Evolutionary conservation across 2,329 filamentous ascomycete species (phyloP).

Genomic region (Capronia epimyces): DNA sequence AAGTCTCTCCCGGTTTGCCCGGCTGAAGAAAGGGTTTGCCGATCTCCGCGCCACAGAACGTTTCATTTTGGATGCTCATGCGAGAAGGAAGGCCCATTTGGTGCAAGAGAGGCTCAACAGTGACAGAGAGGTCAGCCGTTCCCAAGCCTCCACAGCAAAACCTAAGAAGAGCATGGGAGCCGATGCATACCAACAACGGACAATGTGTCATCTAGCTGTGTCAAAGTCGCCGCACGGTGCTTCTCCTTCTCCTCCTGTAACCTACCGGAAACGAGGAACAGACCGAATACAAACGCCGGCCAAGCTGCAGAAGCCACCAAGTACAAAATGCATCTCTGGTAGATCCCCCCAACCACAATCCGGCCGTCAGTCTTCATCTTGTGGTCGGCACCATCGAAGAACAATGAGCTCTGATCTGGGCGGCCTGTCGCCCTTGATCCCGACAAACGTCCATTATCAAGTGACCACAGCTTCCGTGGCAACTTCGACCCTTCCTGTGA

Average conservation of each 20-base stretch:
- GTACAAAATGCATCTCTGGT: no score
- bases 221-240: no score
- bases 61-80: conserved; percentile 12
- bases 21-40: conserved; percentile 19
- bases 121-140: no score
- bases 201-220: no score
- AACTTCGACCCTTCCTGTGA: neutral
- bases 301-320: neutral
- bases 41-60: conserved; percentile 23
- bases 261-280: no score
- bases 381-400: neutral
- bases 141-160: no score
- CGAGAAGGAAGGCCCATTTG: neutral
- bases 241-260: no score
- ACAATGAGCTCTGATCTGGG: neutral
- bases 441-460: neutral
- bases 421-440: neutral
- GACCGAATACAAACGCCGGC: neutral
- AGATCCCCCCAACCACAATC: neutral
- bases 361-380: neutral
- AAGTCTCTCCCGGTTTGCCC: conserved; percentile 5
- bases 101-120: neutral
- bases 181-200: no score
- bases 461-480: neutral
- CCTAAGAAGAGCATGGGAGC: no score